phyloP scores from a whole-genome alignment of 176 grass and related monocot species.

The Bothriochloa decipiens region DNA sequence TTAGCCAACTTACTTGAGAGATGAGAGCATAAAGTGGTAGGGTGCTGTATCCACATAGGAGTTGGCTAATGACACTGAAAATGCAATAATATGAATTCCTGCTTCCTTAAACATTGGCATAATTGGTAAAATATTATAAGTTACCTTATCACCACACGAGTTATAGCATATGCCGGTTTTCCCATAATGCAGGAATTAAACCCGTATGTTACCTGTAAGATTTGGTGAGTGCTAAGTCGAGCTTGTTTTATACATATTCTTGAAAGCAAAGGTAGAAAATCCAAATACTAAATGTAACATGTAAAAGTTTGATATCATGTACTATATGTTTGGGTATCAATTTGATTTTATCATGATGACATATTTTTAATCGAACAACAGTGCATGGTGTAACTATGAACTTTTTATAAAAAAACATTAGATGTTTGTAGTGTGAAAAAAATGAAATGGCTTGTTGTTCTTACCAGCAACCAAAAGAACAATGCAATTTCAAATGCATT shows the following conservation, averaged over 20 bases:
- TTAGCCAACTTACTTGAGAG: constrained; percentile 68
- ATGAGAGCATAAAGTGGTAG: constrained; percentile 85
- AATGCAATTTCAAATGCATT: constrained; percentile 87
- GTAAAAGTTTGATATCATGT: background rate
- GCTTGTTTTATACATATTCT: background rate
- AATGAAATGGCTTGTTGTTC: background rate
- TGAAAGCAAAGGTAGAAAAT: background rate
- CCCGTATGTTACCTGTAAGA: constrained; percentile 51
- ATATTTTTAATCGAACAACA: background rate
- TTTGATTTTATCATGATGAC: background rate
- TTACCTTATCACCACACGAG: constrained; percentile 64
- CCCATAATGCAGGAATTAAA: constrained; percentile 73
- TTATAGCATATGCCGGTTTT: constrained; percentile 35
- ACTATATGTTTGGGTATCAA: background rate
- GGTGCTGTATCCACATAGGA: constrained; percentile 74
- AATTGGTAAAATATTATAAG: background rate
- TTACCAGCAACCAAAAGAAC: constrained; percentile 87
- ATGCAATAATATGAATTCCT: background rate
- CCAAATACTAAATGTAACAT: background rate
- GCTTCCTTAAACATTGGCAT: background rate
- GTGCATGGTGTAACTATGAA: background rate
- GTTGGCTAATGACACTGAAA: constrained; percentile 63
- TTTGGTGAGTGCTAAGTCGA: background rate
- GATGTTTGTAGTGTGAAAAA: background rate
- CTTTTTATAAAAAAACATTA: background rate